phyloP scores from a whole-genome alignment of 306 rosid genomes.

The Pterocarpus santalinus region DNA sequence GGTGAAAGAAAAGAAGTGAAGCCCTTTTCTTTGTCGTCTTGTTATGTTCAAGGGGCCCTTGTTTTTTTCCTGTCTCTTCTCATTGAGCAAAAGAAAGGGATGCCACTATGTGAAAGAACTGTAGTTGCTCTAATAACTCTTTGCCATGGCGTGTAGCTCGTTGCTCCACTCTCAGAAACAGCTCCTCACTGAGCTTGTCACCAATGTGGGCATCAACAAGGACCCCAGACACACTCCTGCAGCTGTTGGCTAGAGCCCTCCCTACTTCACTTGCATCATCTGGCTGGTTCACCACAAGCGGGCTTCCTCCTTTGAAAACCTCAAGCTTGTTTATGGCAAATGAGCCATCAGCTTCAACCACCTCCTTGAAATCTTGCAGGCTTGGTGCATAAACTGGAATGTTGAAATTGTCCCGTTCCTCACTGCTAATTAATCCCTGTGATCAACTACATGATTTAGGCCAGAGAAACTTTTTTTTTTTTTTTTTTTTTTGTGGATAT shows the following conservation, averaged over 20 bases:
- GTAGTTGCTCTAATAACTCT: slow-evolving; percentile 78
- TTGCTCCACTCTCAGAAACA: slow-evolving; percentile 67
- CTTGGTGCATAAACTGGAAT: slow-evolving; percentile 94
- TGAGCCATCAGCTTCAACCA: slow-evolving; percentile 85
- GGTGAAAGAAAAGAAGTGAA: too few relatives aligned
- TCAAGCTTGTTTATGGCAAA: slow-evolving; percentile 87
- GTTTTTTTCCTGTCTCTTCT: background rate
- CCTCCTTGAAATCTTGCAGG: slow-evolving; percentile 87
- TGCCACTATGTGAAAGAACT: slow-evolving; percentile 93
- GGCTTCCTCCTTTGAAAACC: slow-evolving; percentile 97
- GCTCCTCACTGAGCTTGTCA: slow-evolving; percentile 74
- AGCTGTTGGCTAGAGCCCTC: slow-evolving; percentile 74
- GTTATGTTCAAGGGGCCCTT: too few relatives aligned
- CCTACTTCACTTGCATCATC: slow-evolving; percentile 80
- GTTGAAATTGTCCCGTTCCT: slow-evolving; percentile 82
- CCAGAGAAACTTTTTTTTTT: background rate
- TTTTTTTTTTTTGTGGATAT: too few relatives aligned
- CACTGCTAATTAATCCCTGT: slow-evolving; percentile 78
- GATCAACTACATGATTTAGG: background rate
- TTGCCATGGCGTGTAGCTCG: slow-evolving; percentile 75
- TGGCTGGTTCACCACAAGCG: slow-evolving; percentile 79
- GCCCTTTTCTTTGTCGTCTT: too few relatives aligned
- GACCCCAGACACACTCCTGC: slow-evolving; percentile 85
- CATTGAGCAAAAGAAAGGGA: slow-evolving; percentile 72
- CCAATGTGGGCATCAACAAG: slow-evolving; percentile 96